These are phyloP conservation scores for Albatrellus ellisii DNA, from an alignment of 768 basidiomycete species.

Conservation along the genomic window DNA sequence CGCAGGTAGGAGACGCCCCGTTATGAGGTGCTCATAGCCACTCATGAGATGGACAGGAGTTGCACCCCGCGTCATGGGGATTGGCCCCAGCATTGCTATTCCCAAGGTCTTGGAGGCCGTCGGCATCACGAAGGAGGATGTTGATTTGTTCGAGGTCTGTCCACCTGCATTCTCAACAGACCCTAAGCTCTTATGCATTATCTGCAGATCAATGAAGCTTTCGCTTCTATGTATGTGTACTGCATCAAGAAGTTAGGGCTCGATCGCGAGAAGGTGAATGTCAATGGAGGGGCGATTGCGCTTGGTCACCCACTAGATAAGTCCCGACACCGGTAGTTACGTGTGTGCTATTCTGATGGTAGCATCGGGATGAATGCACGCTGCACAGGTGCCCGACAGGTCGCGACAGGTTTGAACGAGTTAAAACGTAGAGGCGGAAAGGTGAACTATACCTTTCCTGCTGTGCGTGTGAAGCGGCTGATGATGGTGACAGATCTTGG, in stretches of 20 bases:
- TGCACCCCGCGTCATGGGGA: conserved; percentile 77
- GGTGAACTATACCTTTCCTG: conserved; percentile 23
- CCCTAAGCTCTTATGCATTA: not conserved
- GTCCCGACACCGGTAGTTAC: conserved; percentile 19
- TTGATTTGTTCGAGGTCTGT: conserved; percentile 68
- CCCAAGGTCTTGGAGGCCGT: conserved; percentile 56
- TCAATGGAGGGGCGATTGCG: conserved; percentile 86
- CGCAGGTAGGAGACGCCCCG: conserved; percentile 29
- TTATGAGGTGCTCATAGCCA: not conserved
- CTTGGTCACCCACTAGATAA: conserved; percentile 74
- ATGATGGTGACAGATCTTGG: conserved; percentile 40
- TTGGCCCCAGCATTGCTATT: conserved; percentile 79
- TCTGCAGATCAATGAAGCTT: conserved; percentile 78
- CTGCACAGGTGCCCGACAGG: conserved; percentile 74
- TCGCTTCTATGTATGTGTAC: conserved; percentile 76
- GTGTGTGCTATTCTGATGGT: conserved; percentile 11
- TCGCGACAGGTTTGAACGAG: conserved; percentile 73
- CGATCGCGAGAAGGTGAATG: conserved; percentile 59
- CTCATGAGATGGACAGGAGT: conserved; percentile 29
- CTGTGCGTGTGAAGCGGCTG: not conserved
- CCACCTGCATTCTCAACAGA: too few relatives aligned
- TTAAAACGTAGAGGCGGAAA: conserved; percentile 56
- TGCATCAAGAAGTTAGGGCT: conserved; percentile 53
- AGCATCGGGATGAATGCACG: conserved; percentile 27
- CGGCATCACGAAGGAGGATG: conserved; percentile 53